Conservation (phyloP, 441 rosid genomes). For the Populus tomentosa region DNA sequence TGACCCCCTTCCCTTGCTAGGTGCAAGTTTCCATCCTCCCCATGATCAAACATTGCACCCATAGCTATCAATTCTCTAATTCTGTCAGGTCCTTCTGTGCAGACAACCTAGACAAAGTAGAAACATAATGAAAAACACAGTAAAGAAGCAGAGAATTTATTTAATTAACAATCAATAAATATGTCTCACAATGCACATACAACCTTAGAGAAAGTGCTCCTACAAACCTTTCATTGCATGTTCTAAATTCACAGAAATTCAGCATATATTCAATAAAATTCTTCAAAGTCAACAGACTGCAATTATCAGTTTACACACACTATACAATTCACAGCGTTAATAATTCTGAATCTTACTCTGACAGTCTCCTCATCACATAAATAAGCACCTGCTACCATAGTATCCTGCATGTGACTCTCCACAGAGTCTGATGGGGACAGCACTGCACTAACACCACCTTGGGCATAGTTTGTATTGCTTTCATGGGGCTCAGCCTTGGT, state of each 20-base stretch:
- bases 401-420: conserved; percentile 96
- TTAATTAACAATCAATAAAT: background rate
- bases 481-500: conserved; percentile 98
- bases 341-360: conserved; percentile 48
- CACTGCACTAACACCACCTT: conserved; percentile 98
- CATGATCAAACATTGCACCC: conserved; percentile 95
- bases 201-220: background rate
- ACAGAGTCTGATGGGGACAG: conserved; percentile 91
- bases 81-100: conserved; percentile 96
- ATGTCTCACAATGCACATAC: background rate
- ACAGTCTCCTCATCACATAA: conserved; percentile 94
- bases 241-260: conserved; percentile 9
- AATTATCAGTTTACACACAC: background rate
- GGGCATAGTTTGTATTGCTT: conserved; percentile 95
- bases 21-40: conserved; percentile 93
- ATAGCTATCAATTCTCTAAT: conserved; percentile 82
- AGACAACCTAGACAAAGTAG: conserved; percentile 57
- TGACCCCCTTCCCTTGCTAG: conserved; percentile 98
- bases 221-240: background rate
- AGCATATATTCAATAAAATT: background rate
- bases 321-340: background rate
- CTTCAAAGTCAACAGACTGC: background rate
- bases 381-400: conserved; percentile 92
- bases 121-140: background rate
- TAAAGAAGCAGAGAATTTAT: background rate